These are phyloP conservation scores for Poronia punctata DNA, from an alignment of 495 filamentous ascomycete genomes.

Conservation along the genomic window DNA sequence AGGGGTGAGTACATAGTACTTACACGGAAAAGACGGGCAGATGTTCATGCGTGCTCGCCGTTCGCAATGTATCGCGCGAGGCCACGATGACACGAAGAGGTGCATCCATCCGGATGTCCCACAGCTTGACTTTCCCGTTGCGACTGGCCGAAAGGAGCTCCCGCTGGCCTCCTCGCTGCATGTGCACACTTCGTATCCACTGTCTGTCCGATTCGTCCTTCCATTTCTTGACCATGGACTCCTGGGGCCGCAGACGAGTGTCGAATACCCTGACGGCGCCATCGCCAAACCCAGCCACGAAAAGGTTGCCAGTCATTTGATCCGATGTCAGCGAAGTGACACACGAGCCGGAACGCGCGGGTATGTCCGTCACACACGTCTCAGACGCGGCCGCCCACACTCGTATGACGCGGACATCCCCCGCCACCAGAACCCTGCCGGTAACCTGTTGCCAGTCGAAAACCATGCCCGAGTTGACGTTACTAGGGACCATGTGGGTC, in stretches of 20 bases:
- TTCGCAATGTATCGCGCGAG: conserved; percentile 72
- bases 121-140: conserved; percentile 88
- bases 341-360: conserved; percentile 89
- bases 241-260: conserved; percentile 69
- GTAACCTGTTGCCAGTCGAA: conserved; percentile 99
- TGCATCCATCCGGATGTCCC: conserved; percentile 85
- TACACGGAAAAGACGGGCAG: conserved; percentile 95
- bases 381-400: conserved; percentile 95
- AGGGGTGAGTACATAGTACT: conserved; percentile 28
- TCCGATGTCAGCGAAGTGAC: conserved; percentile 94
- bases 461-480: conserved; percentile 87
- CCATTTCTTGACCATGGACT: conserved; percentile 91
- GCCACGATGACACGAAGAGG: conserved; percentile 66
- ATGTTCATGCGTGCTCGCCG: conserved; percentile 91
- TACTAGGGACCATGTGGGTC: conserved; percentile 85
- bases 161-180: conserved; percentile 90
- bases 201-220: conserved; percentile 74
- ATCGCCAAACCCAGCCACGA: conserved; percentile 93
- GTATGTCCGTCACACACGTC: conserved; percentile 89
- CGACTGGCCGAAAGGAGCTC: conserved; percentile 82
- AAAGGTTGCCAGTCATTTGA: conserved; percentile 92
- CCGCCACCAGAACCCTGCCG: conserved; percentile 86
- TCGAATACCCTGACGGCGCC: conserved; percentile 95
- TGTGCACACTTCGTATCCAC: conserved; percentile 93
- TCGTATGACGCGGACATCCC: conserved; percentile 89